These are phyloP conservation scores for Colletotrichum plurivorum DNA, from an alignment of 2,329 filamentous ascomycete genomes.

Conservation along the genomic window DNA sequence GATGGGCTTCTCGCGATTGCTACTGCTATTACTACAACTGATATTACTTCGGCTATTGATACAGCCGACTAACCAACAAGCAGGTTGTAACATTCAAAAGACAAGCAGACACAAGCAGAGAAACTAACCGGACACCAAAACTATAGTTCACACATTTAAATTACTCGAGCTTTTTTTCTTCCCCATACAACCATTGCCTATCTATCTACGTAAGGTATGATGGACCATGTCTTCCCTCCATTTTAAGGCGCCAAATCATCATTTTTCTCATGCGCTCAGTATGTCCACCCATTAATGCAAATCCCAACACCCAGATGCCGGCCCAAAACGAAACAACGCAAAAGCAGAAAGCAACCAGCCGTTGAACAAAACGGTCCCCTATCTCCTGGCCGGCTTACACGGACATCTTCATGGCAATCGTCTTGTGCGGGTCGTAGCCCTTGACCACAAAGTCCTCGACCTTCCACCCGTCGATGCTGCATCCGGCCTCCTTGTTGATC, in stretches of 20 bases:
- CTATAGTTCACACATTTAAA: no score
- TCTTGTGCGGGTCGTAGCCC: constrained; percentile 91
- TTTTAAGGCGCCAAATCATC: constrained; percentile 7
- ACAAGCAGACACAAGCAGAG: no score
- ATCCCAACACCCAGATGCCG: constrained; percentile 28
- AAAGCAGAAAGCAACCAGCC: background rate
- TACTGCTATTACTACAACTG: background rate
- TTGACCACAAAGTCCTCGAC: constrained; percentile 88
- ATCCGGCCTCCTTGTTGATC: constrained; percentile 75
- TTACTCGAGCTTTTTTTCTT: no score
- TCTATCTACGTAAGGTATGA: no score
- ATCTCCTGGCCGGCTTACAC: constrained; percentile 64
- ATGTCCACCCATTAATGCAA: constrained; percentile 38
- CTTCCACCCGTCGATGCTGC: constrained; percentile 91
- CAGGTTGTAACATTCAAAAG: no score
- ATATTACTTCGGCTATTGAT: background rate
- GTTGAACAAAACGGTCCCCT: constrained; percentile 1
- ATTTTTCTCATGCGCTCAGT: constrained; percentile 12
- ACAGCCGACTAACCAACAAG: no score
- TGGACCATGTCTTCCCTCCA: background rate
- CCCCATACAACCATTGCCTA: background rate
- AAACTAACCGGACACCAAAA: no score
- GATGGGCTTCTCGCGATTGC: background rate
- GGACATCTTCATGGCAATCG: constrained; percentile 99
- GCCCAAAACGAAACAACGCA: constrained; percentile 6